Percentiles rank a stretch among this genome's conserved stretches.
phyloP scores from a whole-genome alignment of 2,329 filamentous ascomycete species.

The Trematosphaeria pertusa region DNA sequence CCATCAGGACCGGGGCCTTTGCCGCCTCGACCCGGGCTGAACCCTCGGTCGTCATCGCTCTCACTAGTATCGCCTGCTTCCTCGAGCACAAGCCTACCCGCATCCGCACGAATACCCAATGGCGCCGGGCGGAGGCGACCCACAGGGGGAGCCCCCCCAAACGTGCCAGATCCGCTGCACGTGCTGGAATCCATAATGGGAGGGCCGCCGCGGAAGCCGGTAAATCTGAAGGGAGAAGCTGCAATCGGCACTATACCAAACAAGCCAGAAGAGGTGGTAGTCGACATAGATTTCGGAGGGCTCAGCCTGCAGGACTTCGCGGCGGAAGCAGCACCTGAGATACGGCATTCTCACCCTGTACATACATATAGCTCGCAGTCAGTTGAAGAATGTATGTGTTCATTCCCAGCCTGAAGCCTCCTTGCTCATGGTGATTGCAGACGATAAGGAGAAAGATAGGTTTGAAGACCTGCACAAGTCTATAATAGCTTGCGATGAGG shows the following conservation, averaged over 20 bases:
- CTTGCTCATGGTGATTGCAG: constrained; percentile 52
- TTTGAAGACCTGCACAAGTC: constrained; percentile 91
- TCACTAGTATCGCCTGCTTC: constrained; percentile 77
- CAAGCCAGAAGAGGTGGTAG: constrained; percentile 58
- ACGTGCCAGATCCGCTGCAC: constrained; percentile 72
- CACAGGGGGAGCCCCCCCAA: constrained; percentile 56
- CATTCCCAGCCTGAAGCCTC: constrained; percentile 23
- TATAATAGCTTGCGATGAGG: constrained; percentile 88
- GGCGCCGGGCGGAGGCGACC: constrained; percentile 71
- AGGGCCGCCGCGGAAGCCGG: constrained; percentile 39
- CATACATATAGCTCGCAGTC: constrained; percentile 65
- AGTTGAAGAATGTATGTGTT: constrained; percentile 73
- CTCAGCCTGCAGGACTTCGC: constrained; percentile 78
- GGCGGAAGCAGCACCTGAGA: constrained; percentile 41
- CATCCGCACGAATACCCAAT: constrained; percentile 69
- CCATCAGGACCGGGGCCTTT: constrained; percentile 75
- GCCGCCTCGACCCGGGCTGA: constrained; percentile 71
- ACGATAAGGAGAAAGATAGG: constrained; percentile 80
- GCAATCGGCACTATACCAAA: constrained; percentile 43
- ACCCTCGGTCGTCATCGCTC: constrained; percentile 76
- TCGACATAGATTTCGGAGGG: constrained; percentile 79
- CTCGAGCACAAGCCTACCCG: constrained; percentile 76
- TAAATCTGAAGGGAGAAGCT: constrained; percentile 16
- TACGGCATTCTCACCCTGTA: constrained; percentile 45
- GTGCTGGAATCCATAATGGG: constrained; percentile 70